Percentiles rank a stretch among this genome's conserved stretches.
Evolutionary conservation across 805 yeast genomes (phyloP).

Genomic region (Maudiozyma saulgeensis): DNA sequence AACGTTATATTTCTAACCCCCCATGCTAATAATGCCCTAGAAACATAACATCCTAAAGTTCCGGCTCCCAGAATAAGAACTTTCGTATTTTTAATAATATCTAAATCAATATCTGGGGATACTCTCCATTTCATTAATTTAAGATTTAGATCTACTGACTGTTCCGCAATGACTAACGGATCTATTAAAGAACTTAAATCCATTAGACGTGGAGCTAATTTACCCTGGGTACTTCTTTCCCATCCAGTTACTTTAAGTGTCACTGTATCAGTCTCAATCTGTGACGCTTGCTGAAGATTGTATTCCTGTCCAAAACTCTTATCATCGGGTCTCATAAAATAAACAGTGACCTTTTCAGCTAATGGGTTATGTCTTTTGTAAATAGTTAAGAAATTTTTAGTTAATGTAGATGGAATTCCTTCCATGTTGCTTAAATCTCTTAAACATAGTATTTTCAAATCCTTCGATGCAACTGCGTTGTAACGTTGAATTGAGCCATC

Average conservation of each 20-base stretch:
- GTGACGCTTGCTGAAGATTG: background rate
- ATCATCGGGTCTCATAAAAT: slow-evolving; percentile 31
- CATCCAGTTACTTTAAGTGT: slow-evolving; percentile 63
- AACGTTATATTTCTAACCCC: slow-evolving; percentile 80
- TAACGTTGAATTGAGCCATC: slow-evolving; percentile 14
- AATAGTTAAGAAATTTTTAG: slow-evolving; percentile 49
- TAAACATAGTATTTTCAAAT: slow-evolving; percentile 26
- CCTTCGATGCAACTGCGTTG: slow-evolving; percentile 3
- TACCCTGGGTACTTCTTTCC: slow-evolving; percentile 73
- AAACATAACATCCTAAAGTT: slow-evolving; percentile 86
- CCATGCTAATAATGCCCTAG: slow-evolving; percentile 86
- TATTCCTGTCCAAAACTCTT: slow-evolving; percentile 3
- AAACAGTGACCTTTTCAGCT: slow-evolving; percentile 28
- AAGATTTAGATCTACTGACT: slow-evolving; percentile 84
- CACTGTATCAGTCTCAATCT: background rate
- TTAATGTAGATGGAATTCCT: slow-evolving; percentile 40
- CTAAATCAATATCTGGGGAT: slow-evolving; percentile 72
- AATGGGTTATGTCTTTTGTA: slow-evolving; percentile 30
- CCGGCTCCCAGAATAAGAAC: slow-evolving; percentile 90
- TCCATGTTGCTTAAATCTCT: slow-evolving; percentile 32
- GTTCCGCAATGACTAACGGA: slow-evolving; percentile 76
- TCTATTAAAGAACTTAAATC: slow-evolving; percentile 74
- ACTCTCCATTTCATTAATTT: slow-evolving; percentile 96
- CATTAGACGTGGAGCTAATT: slow-evolving; percentile 72
- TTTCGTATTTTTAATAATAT: slow-evolving; percentile 46